Evolutionary conservation across 177 flowering plant genomes (phyloP), one percentile per base, ranked within the genome.

Genomic region (Telopea speciosissima): DNA sequence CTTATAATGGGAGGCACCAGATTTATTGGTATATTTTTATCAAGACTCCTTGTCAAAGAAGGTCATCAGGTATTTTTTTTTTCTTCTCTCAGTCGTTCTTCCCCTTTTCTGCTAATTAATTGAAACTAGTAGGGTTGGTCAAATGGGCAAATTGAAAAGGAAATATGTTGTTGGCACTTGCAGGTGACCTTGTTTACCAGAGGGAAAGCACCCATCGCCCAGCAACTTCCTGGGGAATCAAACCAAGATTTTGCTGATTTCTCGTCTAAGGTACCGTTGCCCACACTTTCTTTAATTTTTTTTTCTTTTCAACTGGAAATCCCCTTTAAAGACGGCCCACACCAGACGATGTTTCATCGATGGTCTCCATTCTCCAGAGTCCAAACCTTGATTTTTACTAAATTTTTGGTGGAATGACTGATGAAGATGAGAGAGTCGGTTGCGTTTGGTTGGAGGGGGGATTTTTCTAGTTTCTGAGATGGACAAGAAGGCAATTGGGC

Each of bases 1-100:
- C 87, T 95, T 66, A 87, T 95, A 74, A 95, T 95, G 99, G 98
- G 99, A 21, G 97, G 99, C 66, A 95, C 97, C 59, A 75, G 99
- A 74, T 95, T 92, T 70, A 95, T 95, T 80, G 99, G 99, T 58
- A 66, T 95, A 3, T 95, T 95, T 74, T 77, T 92, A 81, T 88
- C 97, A 31, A 88, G 99, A 74, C 91, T 86, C 26, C 92, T 92
- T 23, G 88, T 92, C 74, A 87, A 90, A 80, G 97, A 92, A 74
- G 97, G 99, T 23, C 97, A 92, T 80, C 92, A 90, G 88, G 98
- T 91, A 75, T 24, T 22, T 63, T 24, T 42, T 40, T 19, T 59
- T 14, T 62, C 5, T 23, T 49, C 42, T 65, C 36, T 70, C 42
- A 52, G 14, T 31, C 11, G 33, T 59, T 69, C 22, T 58, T 17